A percentile compares a stretch with the other conserved stretches of the same genome.
Conservation (phyloP, 2,329 filamentous ascomycete species). For the Alternaria consortialis region DNA sequence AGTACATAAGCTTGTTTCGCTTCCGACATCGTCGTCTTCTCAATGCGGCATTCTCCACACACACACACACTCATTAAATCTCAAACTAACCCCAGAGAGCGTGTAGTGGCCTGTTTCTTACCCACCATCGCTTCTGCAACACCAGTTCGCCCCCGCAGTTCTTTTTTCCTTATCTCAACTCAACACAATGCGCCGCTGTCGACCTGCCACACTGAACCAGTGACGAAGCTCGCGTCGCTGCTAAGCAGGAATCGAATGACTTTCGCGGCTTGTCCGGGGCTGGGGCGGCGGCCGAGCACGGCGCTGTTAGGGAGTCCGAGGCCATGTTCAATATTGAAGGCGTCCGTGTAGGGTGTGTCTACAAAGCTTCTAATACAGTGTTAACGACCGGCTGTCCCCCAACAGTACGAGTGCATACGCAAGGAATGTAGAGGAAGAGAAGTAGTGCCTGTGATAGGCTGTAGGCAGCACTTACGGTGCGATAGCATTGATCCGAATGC, state of each 20-base stretch:
- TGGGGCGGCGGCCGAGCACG: conserved; percentile 20
- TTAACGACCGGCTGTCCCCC: not conserved
- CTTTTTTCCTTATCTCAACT: conserved; percentile 5
- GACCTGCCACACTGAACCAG: conserved; percentile 28
- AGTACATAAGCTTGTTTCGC: not conserved
- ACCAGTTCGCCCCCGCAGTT: not conserved
- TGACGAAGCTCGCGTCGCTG: conserved; percentile 29
- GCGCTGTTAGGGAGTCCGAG: conserved; percentile 17
- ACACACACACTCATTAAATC: not conserved
- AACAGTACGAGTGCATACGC: not conserved
- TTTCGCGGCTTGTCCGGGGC: conserved; percentile 26
- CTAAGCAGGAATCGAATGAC: conserved; percentile 26
- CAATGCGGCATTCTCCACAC: not conserved
- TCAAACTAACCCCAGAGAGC: not conserved
- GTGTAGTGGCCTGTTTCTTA: not conserved
- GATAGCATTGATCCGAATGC: conserved; percentile 52
- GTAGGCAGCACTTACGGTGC: conserved; percentile 49
- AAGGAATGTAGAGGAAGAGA: not conserved
- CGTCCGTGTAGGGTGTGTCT: conserved; percentile 24
- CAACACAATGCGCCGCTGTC: conserved; percentile 29
- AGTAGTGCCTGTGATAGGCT: not conserved
- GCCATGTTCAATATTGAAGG: conserved; percentile 3
- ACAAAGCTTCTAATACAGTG: conserved; percentile 22
- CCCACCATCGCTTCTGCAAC: not conserved
- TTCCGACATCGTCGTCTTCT: not conserved